Evolutionary conservation across 352 stramenopile species (phyloP).

Genomic region (Peronospora farinosa): DNA sequence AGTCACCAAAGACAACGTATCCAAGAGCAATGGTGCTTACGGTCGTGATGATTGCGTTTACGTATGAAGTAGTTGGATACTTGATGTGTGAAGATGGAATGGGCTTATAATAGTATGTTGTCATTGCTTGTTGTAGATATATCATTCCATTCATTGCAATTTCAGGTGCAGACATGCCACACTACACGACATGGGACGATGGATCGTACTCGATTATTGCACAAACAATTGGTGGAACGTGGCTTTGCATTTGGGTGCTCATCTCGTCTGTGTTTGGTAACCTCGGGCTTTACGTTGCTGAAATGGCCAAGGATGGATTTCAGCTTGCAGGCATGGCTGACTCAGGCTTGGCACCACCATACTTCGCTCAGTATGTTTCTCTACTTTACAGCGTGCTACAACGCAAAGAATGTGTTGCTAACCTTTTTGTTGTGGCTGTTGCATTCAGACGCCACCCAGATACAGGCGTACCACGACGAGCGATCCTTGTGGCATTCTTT

Average conservation of each 20-base stretch:
- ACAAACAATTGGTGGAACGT: slow-evolving; percentile 50
- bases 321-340: slow-evolving; percentile 78
- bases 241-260: slow-evolving; percentile 73
- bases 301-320: slow-evolving; percentile 81
- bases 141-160: slow-evolving; percentile 68
- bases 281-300: slow-evolving; percentile 71
- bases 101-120: slow-evolving; percentile 1
- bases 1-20: slow-evolving; percentile 63
- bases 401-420: not conserved
- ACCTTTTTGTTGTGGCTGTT: not conserved
- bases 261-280: slow-evolving; percentile 74
- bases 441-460: slow-evolving; percentile 39
- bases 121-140: slow-evolving; percentile 27
- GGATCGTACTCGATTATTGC: slow-evolving; percentile 73
- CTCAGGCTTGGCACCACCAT: slow-evolving; percentile 67
- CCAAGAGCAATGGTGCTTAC: slow-evolving; percentile 71
- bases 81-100: not conserved
- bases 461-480: slow-evolving; percentile 56
- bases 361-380: slow-evolving; percentile 61
- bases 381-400: not conserved
- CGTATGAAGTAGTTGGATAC: slow-evolving; percentile 19
- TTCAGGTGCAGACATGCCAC: slow-evolving; percentile 57
- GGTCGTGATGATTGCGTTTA: slow-evolving; percentile 69
- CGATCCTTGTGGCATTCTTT: slow-evolving; percentile 65
- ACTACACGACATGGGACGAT: slow-evolving; percentile 71